Conservation (phyloP, 352 stramenopile species). For the Globisporangium paroecandrum region DNA sequence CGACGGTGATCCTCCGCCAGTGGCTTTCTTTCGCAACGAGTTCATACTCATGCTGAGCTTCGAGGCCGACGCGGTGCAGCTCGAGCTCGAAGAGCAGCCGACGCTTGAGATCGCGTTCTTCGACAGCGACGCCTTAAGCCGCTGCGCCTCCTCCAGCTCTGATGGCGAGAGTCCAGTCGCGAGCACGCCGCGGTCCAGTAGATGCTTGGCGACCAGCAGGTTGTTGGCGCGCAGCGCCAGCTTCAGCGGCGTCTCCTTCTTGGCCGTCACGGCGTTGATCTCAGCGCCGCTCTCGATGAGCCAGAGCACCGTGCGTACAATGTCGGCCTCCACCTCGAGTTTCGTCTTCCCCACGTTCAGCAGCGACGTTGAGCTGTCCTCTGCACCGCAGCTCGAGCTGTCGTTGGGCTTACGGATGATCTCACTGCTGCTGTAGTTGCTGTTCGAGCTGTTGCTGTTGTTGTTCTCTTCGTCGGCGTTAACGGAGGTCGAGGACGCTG, state of each 20-base stretch:
- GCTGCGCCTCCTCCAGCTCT: slow-evolving; percentile 44
- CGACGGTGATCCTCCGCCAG: slow-evolving; percentile 5
- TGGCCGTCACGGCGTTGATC: slow-evolving; percentile 46
- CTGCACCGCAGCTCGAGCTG: neutral
- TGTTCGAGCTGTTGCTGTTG: slow-evolving; percentile 18
- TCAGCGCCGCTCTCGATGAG: slow-evolving; percentile 72
- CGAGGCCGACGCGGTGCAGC: slow-evolving; percentile 2
- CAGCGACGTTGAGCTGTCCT: slow-evolving; percentile 1
- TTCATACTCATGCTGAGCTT: slow-evolving; percentile 2
- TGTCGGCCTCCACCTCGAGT: slow-evolving; percentile 45
- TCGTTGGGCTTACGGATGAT: slow-evolving; percentile 5
- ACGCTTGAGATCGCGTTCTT: slow-evolving; percentile 66
- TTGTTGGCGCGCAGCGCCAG: slow-evolving; percentile 49
- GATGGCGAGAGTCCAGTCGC: slow-evolving; percentile 35
- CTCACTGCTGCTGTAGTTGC: slow-evolving; percentile 24
- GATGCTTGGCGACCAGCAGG: slow-evolving; percentile 46
- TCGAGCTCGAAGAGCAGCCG: slow-evolving; percentile 24
- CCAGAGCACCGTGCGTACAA: slow-evolving; percentile 67
- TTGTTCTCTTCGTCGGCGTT: slow-evolving; percentile 25
- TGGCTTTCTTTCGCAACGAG: slow-evolving; percentile 23
- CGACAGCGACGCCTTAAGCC: slow-evolving; percentile 47
- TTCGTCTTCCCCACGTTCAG: slow-evolving; percentile 26
- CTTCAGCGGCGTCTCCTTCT: slow-evolving; percentile 55
- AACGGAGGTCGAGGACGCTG: slow-evolving; percentile 31
- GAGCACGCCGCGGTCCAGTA: slow-evolving; percentile 50